These are phyloP conservation scores for Leccinum subgranulosum DNA, from an alignment of 768 basidiomycete species.

Conservation along the genomic window DNA sequence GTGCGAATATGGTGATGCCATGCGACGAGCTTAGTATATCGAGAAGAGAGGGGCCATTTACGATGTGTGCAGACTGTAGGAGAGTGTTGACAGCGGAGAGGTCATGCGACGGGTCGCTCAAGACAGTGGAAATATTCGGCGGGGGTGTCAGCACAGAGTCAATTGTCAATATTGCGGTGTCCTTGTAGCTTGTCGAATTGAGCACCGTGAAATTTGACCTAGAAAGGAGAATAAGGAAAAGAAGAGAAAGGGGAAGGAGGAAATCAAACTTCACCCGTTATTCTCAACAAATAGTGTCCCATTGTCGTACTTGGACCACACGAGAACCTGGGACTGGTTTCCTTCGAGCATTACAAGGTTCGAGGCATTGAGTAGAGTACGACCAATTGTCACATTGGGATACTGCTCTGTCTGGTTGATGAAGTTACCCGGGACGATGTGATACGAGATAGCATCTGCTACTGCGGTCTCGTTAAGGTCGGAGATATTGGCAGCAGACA, in stretches of 20 bases:
- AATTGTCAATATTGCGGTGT: slow-evolving; percentile 48
- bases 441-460: slow-evolving; percentile 53
- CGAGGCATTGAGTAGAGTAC: slow-evolving; percentile 55
- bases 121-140: slow-evolving; percentile 39
- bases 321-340: slow-evolving; percentile 54
- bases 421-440: slow-evolving; percentile 54
- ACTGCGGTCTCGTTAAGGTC: slow-evolving; percentile 33
- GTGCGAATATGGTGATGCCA: slow-evolving; percentile 70
- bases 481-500: slow-evolving; percentile 10
- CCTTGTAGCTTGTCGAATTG: slow-evolving; percentile 36
- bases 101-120: slow-evolving; percentile 38
- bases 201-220: slow-evolving; percentile 36
- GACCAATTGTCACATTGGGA: slow-evolving; percentile 61
- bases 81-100: slow-evolving; percentile 32
- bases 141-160: slow-evolving; percentile 54
- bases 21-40: slow-evolving; percentile 33
- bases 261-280: slow-evolving; percentile 36
- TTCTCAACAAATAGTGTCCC: slow-evolving; percentile 47
- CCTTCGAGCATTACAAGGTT: slow-evolving; percentile 54
- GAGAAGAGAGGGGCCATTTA: slow-evolving; percentile 24
- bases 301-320: slow-evolving; percentile 37
- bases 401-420: slow-evolving; percentile 38
- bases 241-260: neutral
- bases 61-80: slow-evolving; percentile 19
- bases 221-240: neutral